Evolutionary conservation across 169 alveolate species (phyloP).

Genomic region (Eimeria brunetti): DNA sequence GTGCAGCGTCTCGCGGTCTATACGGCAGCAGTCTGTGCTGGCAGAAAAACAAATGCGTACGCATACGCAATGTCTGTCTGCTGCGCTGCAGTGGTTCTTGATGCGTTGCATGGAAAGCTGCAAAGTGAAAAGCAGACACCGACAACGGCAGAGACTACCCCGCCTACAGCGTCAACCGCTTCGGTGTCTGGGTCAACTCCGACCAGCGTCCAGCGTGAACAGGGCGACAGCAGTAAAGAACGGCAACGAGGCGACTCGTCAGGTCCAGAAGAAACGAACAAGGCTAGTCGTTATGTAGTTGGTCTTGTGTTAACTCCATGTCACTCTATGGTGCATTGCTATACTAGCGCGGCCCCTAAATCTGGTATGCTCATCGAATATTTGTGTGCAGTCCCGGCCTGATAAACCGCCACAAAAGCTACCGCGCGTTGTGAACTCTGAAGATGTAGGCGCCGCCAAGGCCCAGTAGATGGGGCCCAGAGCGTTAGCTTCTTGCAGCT

Average conservation of each 20-base stretch:
- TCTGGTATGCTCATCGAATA: background rate
- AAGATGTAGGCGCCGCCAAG: slow-evolving; percentile 29
- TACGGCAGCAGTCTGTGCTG: background rate
- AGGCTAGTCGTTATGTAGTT: background rate
- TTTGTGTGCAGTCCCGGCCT: slow-evolving; percentile 13
- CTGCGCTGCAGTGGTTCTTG: slow-evolving; percentile 60
- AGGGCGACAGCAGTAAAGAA: slow-evolving; percentile 38
- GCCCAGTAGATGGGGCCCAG: background rate
- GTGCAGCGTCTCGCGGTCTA: background rate
- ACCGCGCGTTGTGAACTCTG: slow-evolving; percentile 31
- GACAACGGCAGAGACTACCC: background rate
- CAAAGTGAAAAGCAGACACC: slow-evolving; percentile 19
- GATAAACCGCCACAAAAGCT: slow-evolving; percentile 46
- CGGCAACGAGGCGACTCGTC: slow-evolving; percentile 4
- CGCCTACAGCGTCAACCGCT: background rate
- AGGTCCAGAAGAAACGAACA: background rate
- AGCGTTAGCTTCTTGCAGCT: background rate
- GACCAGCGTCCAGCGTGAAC: background rate
- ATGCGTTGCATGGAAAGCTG: slow-evolving; percentile 70
- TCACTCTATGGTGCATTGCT: background rate
- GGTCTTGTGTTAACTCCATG: background rate
- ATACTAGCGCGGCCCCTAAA: background rate
- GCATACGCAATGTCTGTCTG: background rate
- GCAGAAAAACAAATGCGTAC: background rate
- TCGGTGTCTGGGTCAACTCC: background rate